Percentiles rank a stretch among this genome's conserved stretches.
phyloP scores from a whole-genome alignment of 352 stramenopile genomes.

The Globisporangium perplexum region DNA sequence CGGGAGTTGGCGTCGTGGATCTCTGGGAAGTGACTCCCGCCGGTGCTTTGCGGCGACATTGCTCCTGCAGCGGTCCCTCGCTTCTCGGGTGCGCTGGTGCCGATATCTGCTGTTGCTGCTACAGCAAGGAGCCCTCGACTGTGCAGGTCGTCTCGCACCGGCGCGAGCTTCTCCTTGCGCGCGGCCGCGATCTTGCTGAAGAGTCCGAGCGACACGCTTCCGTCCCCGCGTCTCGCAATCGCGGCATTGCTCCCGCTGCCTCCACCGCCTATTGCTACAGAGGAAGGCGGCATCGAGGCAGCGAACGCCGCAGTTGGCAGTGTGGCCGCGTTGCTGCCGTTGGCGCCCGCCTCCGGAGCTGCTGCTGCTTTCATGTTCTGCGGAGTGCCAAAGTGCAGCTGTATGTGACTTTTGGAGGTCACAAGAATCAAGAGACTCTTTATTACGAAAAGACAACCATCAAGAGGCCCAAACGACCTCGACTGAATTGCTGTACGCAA shows the following conservation, averaged over 20 bases:
- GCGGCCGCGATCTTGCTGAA: conserved; percentile 73
- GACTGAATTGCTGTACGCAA: too few species aligned
- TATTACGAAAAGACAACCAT: too few species aligned
- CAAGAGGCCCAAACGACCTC: too few species aligned
- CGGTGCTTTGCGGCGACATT: neutral
- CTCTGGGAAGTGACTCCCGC: conserved; percentile 40
- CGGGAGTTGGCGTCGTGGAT: conserved; percentile 24
- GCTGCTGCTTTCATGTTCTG: too few species aligned
- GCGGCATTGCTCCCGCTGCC: neutral
- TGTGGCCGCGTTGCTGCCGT: neutral
- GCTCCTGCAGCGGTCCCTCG: neutral
- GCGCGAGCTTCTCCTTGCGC: conserved; percentile 60
- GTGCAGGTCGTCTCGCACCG: conserved; percentile 5
- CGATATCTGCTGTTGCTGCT: neutral
- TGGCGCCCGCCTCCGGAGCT: too few species aligned
- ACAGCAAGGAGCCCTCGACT: neutral
- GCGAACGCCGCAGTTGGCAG: neutral
- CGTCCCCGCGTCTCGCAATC: conserved; percentile 13
- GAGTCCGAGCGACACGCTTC: conserved; percentile 51
- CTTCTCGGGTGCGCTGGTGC: neutral
- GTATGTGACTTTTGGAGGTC: too few species aligned
- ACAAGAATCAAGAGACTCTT: too few species aligned
- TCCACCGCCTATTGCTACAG: neutral
- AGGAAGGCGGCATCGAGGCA: neutral
- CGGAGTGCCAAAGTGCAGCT: too few species aligned